These are phyloP conservation scores for Coniella vitis DNA, from an alignment of 2,329 filamentous ascomycete species.

Conservation along the genomic window DNA sequence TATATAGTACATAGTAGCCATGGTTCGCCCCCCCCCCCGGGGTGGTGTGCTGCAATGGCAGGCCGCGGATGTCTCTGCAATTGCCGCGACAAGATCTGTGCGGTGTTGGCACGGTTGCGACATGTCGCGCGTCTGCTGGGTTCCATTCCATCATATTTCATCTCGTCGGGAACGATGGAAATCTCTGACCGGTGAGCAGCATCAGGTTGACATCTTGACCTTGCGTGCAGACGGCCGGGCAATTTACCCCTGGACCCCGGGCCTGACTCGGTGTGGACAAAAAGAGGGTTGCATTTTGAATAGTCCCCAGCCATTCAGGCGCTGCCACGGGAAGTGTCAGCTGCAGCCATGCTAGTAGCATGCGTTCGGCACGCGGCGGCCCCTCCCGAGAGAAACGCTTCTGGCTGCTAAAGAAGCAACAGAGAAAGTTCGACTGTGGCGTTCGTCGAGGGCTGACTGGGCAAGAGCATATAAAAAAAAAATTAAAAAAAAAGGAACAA, in stretches of 20 bases:
- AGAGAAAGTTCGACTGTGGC: not conserved
- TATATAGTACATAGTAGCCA: too few relatives aligned
- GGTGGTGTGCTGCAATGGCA: constrained; percentile 1
- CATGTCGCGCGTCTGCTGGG: constrained; percentile 5
- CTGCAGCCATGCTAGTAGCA: not conserved
- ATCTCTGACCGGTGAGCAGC: constrained; percentile 15
- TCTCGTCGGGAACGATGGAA: constrained; percentile 1
- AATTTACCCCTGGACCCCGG: constrained; percentile 4
- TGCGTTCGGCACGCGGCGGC: constrained; percentile 13
- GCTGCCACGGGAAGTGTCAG: constrained; percentile 2
- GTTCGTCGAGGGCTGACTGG: not conserved
- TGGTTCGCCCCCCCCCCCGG: too few relatives aligned
- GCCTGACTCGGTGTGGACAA: not conserved
- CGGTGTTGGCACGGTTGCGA: constrained; percentile 1
- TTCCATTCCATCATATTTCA: constrained; percentile 13
- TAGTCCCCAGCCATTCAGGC: constrained; percentile 3
- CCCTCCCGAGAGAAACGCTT: constrained; percentile 12
- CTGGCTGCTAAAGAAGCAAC: constrained; percentile 3
- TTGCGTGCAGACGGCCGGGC: constrained; percentile 12
- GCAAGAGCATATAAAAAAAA: too few relatives aligned
- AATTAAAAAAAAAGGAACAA: too few relatives aligned
- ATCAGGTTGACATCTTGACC: not conserved
- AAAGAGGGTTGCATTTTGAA: constrained; percentile 6
- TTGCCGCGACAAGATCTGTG: constrained; percentile 16
- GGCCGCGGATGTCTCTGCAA: constrained; percentile 8